phyloP scores from a whole-genome alignment of 1,284 basidiomycete genomes.

The Ceraceosorus bombacis region DNA sequence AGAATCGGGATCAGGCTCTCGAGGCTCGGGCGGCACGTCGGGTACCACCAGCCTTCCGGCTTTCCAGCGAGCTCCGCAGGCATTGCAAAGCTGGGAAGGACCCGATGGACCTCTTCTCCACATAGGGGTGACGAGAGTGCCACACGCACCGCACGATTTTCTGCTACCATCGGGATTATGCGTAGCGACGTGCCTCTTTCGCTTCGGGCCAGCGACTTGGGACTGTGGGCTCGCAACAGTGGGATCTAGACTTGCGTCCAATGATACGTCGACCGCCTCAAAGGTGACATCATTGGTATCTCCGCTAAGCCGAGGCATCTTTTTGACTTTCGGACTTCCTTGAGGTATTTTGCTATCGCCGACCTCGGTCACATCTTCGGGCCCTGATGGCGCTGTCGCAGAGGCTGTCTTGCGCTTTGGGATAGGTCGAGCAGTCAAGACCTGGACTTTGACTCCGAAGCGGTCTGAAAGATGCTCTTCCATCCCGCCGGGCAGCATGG shows the following conservation, averaged over 20 bases:
- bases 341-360: no score
- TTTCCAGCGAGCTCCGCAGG: slow-evolving; percentile 45
- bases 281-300: no score
- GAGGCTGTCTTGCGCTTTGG: slow-evolving; percentile 37
- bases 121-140: slow-evolving; percentile 45
- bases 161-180: slow-evolving; percentile 44
- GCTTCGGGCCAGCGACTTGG: slow-evolving; percentile 13
- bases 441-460: slow-evolving; percentile 33
- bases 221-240: no score
- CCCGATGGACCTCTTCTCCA: slow-evolving; percentile 44
- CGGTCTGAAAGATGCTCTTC: slow-evolving; percentile 39
- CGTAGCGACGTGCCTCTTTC: slow-evolving; percentile 44
- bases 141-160: slow-evolving; percentile 44
- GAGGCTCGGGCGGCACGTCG: no score
- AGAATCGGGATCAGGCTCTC: no score
- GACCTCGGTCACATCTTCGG: not conserved
- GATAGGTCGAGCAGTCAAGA: slow-evolving; percentile 28
- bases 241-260: no score
- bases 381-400: not conserved
- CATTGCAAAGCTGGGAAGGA: slow-evolving; percentile 43
- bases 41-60: slow-evolving; percentile 37
- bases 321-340: no score
- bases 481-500: slow-evolving; percentile 24
- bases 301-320: no score
- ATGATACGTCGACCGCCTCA: no score